Evolutionary conservation across 441 rosid genomes (phyloP).

Genomic region (Euphorbia corollata): DNA sequence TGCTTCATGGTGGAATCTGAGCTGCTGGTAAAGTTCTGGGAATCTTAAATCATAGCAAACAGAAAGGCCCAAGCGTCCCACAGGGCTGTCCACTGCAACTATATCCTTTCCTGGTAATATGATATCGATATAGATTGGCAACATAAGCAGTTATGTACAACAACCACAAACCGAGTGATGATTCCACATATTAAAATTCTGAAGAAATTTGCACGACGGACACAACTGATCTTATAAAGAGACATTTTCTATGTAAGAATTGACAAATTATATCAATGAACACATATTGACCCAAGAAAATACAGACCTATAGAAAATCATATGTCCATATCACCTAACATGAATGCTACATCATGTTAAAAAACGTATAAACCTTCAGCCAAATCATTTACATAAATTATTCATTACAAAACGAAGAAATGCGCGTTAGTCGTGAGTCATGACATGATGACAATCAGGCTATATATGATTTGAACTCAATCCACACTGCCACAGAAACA

Average conservation of each 20-base stretch:
- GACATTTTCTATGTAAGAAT: background rate
- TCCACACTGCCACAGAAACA: background rate
- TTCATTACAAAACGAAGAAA: background rate
- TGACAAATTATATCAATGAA: background rate
- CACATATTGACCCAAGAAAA: background rate
- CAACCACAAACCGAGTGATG: background rate
- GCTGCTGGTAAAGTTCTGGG: conserved; percentile 84
- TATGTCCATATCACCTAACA: conserved; percentile 1
- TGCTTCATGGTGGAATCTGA: conserved; percentile 69
- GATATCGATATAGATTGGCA: conserved; percentile 6
- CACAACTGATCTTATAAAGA: background rate
- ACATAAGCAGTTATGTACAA: background rate
- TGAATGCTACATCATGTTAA: background rate
- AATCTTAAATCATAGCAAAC: conserved; percentile 96
- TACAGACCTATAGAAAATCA: background rate
- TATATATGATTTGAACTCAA: background rate
- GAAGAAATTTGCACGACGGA: background rate
- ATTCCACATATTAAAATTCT: background rate
- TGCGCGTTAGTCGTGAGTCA: background rate
- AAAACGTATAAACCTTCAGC: background rate
- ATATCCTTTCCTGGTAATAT: conserved; percentile 48
- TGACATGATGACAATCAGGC: background rate
- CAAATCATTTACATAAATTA: background rate
- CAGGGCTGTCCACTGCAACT: conserved; percentile 73
- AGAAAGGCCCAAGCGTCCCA: conserved; percentile 77